Evolutionary conservation across 805 yeast genomes (phyloP), one percentile per base, ranked within the genome.

Genomic region (Spathaspora girioi): DNA sequence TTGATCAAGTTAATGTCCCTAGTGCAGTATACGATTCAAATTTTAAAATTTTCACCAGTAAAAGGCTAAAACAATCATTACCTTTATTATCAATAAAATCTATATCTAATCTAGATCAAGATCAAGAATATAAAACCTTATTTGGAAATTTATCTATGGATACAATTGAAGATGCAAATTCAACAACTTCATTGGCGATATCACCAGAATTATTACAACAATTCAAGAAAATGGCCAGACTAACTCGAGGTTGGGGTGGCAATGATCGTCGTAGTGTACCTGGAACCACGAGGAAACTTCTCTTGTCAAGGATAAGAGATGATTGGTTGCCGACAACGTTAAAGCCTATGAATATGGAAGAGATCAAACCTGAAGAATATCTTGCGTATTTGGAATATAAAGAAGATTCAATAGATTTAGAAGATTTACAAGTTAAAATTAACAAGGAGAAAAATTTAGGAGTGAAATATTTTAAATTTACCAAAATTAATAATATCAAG

Each of bases 211-310:
- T 82, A 17, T 65, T 87, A 51, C 80, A 76, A 47, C 89, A 84
- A 59, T 80, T 86, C 56, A 85, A 82, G 58, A 76, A 77, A 66
- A 55, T 77, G 68, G 77, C 81, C 7, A 72, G 77, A 50, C 63
- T 79, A n/a, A 82, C 88, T 0, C 76, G 88, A 59, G 91, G 90
- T 20, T 89, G 96, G 96, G 87, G 90, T 44, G 96, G 96, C 0
- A 79, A 81, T 55, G 96, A 89, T 60, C 81, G 84, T 54, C 68
- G 86, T 46, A 70, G 82, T 5, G 80, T 88, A 2, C 97, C 97
- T 0, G 93, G 93, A 26, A 81, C 89, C 0, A 67, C 82, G 0
- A 76, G 90, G 55, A 86, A 87, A 58, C 68, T 89, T 46, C 71
- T 79, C 11, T 70, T 90, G 54, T 83, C 96, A 0, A 84, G 84